These are phyloP conservation scores for Eucalyptus polyanthemos DNA, from an alignment of 345 rosid genomes.

Conservation along the genomic window DNA sequence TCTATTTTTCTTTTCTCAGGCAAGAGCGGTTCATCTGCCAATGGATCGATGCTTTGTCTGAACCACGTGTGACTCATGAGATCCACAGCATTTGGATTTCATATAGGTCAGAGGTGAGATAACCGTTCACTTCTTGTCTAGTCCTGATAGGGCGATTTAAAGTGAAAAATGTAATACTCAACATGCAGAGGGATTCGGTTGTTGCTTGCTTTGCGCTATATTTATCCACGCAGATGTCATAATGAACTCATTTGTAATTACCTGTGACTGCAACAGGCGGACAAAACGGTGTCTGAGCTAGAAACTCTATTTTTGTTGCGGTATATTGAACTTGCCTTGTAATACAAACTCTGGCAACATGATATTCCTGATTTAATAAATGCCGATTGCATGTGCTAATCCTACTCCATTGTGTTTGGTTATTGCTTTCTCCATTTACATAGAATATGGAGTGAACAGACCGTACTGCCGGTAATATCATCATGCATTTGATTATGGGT, in stretches of 20 bases:
- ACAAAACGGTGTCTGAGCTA: not conserved
- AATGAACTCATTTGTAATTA: not conserved
- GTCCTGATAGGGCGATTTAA: not conserved
- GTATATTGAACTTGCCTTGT: not conserved
- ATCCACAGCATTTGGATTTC: constrained; percentile 77
- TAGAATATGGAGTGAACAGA: not conserved
- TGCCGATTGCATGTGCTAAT: not conserved
- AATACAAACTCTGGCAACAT: not conserved
- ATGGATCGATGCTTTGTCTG: constrained; percentile 62
- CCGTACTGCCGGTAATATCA: not conserved
- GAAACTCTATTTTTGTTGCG: too few species aligned
- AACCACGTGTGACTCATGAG: constrained; percentile 73
- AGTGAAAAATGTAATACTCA: not conserved
- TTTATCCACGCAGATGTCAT: too few species aligned
- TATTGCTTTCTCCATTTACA: not conserved
- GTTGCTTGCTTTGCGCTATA: not conserved
- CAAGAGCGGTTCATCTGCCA: constrained; percentile 64
- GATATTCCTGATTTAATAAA: not conserved
- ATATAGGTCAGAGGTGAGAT: constrained; percentile 71
- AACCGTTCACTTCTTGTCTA: not conserved
- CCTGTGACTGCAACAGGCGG: constrained; percentile 18
- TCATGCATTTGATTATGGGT: not conserved
- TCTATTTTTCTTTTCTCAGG: constrained; percentile 15
- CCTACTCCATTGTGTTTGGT: not conserved
- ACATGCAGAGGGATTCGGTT: not conserved